A percentile compares a stretch with the other conserved stretches of the same genome.
phyloP scores from a whole-genome alignment of 352 stramenopile genomes.

The Pythium phragmiticola region DNA sequence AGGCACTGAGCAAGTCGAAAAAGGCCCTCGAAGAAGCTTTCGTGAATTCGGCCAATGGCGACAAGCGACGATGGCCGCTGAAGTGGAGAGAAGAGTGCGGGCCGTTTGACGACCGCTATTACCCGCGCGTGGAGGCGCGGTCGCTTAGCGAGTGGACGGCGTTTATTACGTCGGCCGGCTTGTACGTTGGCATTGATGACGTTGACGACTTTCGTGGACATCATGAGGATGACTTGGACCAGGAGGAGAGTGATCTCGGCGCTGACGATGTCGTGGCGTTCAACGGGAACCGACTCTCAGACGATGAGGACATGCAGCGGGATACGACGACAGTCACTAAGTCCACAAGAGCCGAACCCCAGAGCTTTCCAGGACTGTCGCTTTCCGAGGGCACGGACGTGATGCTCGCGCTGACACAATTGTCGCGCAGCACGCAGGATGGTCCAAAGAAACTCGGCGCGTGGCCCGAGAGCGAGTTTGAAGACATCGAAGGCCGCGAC shows the following conservation, averaged over 20 bases:
- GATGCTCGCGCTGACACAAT: slow-evolving; percentile 61
- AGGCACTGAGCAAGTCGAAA: slow-evolving; percentile 37
- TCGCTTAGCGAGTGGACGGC: slow-evolving; percentile 76
- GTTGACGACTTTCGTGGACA: slow-evolving; percentile 36
- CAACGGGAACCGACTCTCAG: slow-evolving; percentile 3
- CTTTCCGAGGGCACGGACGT: slow-evolving; percentile 79
- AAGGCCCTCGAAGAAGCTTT: slow-evolving; percentile 34
- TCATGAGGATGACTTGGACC: slow-evolving; percentile 26
- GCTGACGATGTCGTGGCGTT: background rate
- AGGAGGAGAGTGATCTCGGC: background rate
- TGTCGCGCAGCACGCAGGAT: slow-evolving; percentile 38
- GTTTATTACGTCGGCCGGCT: slow-evolving; percentile 63
- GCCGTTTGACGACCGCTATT: slow-evolving; percentile 61
- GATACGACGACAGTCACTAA: background rate
- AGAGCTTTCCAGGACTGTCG: slow-evolving; percentile 46
- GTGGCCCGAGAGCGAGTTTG: slow-evolving; percentile 44
- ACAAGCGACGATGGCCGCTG: slow-evolving; percentile 58
- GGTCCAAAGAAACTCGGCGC: slow-evolving; percentile 45
- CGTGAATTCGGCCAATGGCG: slow-evolving; percentile 27
- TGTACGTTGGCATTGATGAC: slow-evolving; percentile 66
- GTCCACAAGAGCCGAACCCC: background rate
- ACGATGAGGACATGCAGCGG: slow-evolving; percentile 1
- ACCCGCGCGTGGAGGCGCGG: slow-evolving; percentile 54
- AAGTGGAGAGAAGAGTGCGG: slow-evolving; percentile 80
- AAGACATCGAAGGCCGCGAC: slow-evolving; percentile 62